These are phyloP conservation scores for Berkeleyomyces rouxiae DNA, from an alignment of 2,329 filamentous ascomycete species.

Conservation along the genomic window DNA sequence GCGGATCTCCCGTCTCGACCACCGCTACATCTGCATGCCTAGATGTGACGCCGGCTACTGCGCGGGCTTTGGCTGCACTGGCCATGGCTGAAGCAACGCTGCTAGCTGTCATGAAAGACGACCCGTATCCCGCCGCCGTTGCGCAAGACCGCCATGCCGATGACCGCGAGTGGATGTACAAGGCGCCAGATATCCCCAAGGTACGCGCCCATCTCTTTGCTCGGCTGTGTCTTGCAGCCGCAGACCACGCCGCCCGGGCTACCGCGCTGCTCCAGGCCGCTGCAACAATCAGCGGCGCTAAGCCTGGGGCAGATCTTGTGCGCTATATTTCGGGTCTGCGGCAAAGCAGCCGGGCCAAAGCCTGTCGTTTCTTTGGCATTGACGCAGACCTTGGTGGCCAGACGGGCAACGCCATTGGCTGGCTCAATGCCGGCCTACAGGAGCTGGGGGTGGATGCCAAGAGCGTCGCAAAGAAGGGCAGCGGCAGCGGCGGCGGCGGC, in stretches of 20 bases:
- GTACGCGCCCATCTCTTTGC: conserved; percentile 80
- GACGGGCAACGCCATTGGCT: conserved; percentile 71
- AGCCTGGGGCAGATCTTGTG: conserved; percentile 47
- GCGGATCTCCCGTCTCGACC: conserved; percentile 9
- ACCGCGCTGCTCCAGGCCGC: conserved; percentile 31
- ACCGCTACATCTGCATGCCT: conserved; percentile 27
- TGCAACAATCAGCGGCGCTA: conserved; percentile 19
- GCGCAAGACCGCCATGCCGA: conserved; percentile 66
- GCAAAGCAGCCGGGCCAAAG: conserved; percentile 61
- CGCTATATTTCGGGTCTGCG: conserved; percentile 63
- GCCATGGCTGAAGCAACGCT: conserved; percentile 78
- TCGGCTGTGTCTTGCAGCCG: conserved; percentile 69
- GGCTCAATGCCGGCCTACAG: conserved; percentile 61
- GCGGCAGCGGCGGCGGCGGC: conserved; percentile 17
- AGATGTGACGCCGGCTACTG: conserved; percentile 36
- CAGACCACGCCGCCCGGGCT: conserved; percentile 71
- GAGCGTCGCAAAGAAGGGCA: conserved; percentile 28
- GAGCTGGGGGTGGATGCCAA: conserved; percentile 49
- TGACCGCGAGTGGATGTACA: conserved; percentile 94
- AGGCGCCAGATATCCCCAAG: conserved; percentile 70
- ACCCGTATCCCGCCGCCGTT: conserved; percentile 73
- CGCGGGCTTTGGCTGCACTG: conserved; percentile 44
- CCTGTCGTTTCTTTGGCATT: conserved; percentile 78
- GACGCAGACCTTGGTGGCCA: conserved; percentile 72
- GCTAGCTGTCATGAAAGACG: conserved; percentile 80